Percentiles rank a stretch among this genome's conserved stretches.
Conservation (phyloP, 805 yeast genomes). For the Saccharomycopsis guyanensis region DNA sequence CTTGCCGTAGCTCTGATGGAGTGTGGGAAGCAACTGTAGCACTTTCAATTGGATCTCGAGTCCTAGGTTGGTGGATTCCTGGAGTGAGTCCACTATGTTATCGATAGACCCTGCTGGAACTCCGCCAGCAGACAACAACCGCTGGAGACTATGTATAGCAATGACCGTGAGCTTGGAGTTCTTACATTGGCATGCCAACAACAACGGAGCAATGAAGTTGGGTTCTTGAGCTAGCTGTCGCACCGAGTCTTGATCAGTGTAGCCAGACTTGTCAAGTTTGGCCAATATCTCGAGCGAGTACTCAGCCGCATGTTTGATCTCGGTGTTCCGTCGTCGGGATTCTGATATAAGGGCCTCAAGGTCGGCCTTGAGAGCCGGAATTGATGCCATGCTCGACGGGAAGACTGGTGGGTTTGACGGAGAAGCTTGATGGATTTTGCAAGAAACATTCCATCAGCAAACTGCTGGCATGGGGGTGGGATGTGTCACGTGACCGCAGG, state of each 20-base stretch:
- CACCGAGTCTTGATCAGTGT: slow-evolving; percentile 26
- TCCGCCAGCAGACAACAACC: slow-evolving; percentile 45
- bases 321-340: slow-evolving; percentile 61
- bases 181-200: slow-evolving; percentile 64
- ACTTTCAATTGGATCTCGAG: slow-evolving; percentile 81
- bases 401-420: too few species aligned
- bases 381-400: slow-evolving; percentile 35
- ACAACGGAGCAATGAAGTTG: slow-evolving; percentile 59
- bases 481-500: too few species aligned
- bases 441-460: too few species aligned
- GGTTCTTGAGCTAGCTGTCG: slow-evolving; percentile 37
- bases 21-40: slow-evolving; percentile 70
- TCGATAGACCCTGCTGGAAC: slow-evolving; percentile 47
- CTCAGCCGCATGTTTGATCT: slow-evolving; percentile 52
- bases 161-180: slow-evolving; percentile 67
- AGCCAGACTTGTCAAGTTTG: slow-evolving; percentile 26
- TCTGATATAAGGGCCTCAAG: slow-evolving; percentile 55
- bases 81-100: slow-evolving; percentile 56
- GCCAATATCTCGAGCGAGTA: slow-evolving; percentile 42
- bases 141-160: slow-evolving; percentile 65
- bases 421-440: too few species aligned
- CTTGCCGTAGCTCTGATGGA: slow-evolving; percentile 56
- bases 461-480: too few species aligned
- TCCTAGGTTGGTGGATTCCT: slow-evolving; percentile 68
- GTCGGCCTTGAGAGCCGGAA: slow-evolving; percentile 48